phyloP scores from a whole-genome alignment of 306 rosid genomes.

The Bauhinia variegata region DNA sequence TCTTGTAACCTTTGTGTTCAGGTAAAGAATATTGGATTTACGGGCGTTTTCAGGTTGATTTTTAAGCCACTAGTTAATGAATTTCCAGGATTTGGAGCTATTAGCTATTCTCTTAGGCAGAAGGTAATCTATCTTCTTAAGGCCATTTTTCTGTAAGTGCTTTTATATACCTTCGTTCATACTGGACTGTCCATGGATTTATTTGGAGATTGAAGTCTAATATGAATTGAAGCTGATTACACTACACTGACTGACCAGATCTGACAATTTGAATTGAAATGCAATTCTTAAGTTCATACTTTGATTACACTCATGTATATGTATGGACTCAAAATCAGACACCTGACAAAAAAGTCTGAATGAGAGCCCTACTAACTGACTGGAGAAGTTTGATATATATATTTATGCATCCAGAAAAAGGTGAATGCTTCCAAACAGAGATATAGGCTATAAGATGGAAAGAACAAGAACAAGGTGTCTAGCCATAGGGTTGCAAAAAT shows the following conservation, averaged over 20 bases:
- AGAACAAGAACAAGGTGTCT: too few species aligned
- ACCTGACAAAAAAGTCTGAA: not conserved
- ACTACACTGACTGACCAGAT: not conserved
- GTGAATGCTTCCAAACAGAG: constrained; percentile 16
- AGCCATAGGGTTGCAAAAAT: not conserved
- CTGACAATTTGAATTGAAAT: not conserved
- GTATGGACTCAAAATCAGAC: not conserved
- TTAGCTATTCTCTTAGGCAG: constrained; percentile 85
- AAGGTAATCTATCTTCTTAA: constrained; percentile 60
- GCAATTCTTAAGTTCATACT: not conserved
- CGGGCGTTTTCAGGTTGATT: constrained; percentile 91
- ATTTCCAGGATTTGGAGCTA: constrained; percentile 96
- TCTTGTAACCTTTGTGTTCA: constrained; percentile 41
- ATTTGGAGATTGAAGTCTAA: not conserved
- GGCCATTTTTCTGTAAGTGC: constrained; percentile 14
- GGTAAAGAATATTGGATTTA: constrained; percentile 95
- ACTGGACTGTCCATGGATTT: constrained; percentile 17
- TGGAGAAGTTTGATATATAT: not conserved
- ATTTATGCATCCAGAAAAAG: not conserved
- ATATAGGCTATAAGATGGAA: not conserved
- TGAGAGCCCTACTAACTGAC: not conserved
- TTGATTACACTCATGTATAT: not conserved
- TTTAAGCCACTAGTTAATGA: constrained; percentile 90
- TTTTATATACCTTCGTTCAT: not conserved
- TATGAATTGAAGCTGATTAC: not conserved